phyloP scores from a whole-genome alignment of 2,329 filamentous ascomycete species.

The Penicillium sp. region DNA sequence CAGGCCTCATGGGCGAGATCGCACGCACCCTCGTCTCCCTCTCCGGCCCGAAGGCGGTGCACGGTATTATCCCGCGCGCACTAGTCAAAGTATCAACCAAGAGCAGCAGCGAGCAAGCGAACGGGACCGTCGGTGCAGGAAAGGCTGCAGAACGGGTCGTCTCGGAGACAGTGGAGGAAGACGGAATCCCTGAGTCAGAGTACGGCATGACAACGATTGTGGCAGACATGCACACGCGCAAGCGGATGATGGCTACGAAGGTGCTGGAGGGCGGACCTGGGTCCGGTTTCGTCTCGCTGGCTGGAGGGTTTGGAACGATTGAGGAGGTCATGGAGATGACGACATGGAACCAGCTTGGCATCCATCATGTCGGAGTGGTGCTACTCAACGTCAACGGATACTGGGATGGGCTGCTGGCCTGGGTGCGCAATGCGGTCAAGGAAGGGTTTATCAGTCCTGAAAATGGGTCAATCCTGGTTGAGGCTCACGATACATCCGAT shows the following conservation, averaged over 20 bases:
- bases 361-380: constrained; percentile 76
- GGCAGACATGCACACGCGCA: constrained; percentile 92
- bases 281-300: constrained; percentile 82
- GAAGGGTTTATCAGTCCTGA: constrained; percentile 71
- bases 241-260: constrained; percentile 87
- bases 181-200: constrained; percentile 38
- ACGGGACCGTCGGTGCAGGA: constrained; percentile 50
- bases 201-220: constrained; percentile 88
- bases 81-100: constrained; percentile 69
- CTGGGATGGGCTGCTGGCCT: constrained; percentile 80
- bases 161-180: constrained; percentile 48
- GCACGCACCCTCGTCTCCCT: constrained; percentile 81
- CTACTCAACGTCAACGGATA: constrained; percentile 86
- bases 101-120: constrained; percentile 19
- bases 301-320: constrained; percentile 88
- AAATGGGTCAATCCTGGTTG: constrained; percentile 74
- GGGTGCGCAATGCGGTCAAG: constrained; percentile 72
- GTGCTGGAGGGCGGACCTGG: constrained; percentile 78
- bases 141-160: constrained; percentile 55
- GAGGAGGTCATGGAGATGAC: constrained; percentile 97
- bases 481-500: constrained; percentile 68
- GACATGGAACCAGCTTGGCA: constrained; percentile 91
- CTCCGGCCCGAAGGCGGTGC: constrained; percentile 74
- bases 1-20: constrained; percentile 92
- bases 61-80: constrained; percentile 88